phyloP scores from a whole-genome alignment of 148 eudicot species.

The Chenopodium quinoa region DNA sequence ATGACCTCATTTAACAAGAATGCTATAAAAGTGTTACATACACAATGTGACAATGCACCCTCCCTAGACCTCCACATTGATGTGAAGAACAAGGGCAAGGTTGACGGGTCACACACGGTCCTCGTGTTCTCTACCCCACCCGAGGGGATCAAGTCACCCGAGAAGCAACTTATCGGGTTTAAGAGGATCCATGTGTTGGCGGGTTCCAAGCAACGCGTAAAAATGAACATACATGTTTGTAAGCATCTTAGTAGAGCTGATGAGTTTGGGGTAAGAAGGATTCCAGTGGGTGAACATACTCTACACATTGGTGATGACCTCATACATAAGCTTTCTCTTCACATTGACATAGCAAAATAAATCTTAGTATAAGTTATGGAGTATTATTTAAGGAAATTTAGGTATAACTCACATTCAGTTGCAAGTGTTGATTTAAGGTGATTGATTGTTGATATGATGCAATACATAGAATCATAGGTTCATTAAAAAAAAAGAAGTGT shows the following conservation, averaged over 20 bases:
- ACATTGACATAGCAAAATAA: slow-evolving; percentile 17
- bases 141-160: slow-evolving; percentile 28
- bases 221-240: slow-evolving; percentile 48
- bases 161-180: slow-evolving; percentile 57
- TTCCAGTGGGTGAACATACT: slow-evolving; percentile 65
- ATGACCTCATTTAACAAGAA: slow-evolving; percentile 36
- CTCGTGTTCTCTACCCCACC: slow-evolving; percentile 63
- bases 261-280: slow-evolving; percentile 55
- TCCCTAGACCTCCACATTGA: slow-evolving; percentile 44
- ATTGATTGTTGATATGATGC: neutral
- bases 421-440: neutral
- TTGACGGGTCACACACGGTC: slow-evolving; percentile 66
- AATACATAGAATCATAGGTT: neutral
- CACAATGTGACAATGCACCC: slow-evolving; percentile 46
- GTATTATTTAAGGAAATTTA: neutral
- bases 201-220: slow-evolving; percentile 45
- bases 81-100: slow-evolving; percentile 55
- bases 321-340: slow-evolving; percentile 53
- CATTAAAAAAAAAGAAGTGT: slow-evolving; percentile 4
- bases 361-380: neutral
- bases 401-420: neutral
- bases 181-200: slow-evolving; percentile 64
- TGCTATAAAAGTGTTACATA: slow-evolving; percentile 46
- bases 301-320: slow-evolving; percentile 82
- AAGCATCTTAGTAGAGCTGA: slow-evolving; percentile 68